Evolutionary conservation across 179 eudicot genomes (phyloP).

Genomic region (Beta corolliflora): DNA sequence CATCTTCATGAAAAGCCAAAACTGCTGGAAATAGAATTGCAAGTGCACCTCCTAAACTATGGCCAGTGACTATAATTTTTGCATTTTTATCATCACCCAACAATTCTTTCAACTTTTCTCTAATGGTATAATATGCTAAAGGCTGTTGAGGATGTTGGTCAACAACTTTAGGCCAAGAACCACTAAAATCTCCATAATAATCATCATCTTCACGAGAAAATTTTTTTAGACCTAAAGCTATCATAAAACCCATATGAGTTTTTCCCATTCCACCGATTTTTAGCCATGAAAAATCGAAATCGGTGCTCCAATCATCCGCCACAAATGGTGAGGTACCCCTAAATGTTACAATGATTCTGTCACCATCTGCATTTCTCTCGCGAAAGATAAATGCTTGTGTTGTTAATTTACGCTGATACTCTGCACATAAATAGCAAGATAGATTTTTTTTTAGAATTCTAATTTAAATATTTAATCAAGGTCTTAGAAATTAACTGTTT

Average conservation of each 20-base stretch:
- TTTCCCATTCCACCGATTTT: constrained; percentile 44
- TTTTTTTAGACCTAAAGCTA: constrained; percentile 54
- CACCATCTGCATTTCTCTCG: constrained; percentile 29
- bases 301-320: constrained; percentile 52
- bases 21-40: constrained; percentile 58
- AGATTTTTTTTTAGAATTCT: no score
- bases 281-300: constrained; percentile 60
- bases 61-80: constrained; percentile 58
- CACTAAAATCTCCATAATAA: constrained; percentile 23
- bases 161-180: constrained; percentile 49
- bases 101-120: neutral
- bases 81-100: neutral
- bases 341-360: constrained; percentile 44
- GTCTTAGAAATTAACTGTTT: no score
- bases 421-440: constrained; percentile 28
- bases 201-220: neutral
- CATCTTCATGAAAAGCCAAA: constrained; percentile 50
- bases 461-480: no score
- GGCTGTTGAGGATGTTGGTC: constrained; percentile 16
- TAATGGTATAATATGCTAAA: constrained; percentile 43
- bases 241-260: constrained; percentile 60
- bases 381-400: constrained; percentile 59
- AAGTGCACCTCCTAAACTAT: constrained; percentile 69
- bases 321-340: constrained; percentile 54
- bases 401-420: constrained; percentile 38